phyloP scores from a whole-genome alignment of 495 filamentous ascomycete species.

The Aspergillus ellipticus region DNA sequence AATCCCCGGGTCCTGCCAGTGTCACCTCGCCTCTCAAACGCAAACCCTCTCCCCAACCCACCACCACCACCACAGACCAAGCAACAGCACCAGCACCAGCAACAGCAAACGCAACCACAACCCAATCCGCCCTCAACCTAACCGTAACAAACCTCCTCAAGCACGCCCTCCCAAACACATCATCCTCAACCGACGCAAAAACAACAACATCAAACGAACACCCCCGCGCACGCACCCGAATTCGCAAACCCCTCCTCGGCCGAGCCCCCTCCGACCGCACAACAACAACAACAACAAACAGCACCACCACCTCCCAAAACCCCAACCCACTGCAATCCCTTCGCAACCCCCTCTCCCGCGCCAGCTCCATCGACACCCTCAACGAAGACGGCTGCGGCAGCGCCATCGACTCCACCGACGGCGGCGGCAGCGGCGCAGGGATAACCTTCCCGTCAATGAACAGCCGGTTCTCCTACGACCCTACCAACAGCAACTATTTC shows the following conservation, averaged over 20 bases:
- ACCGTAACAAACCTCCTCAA: slow-evolving; percentile 39
- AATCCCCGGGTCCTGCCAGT: slow-evolving; percentile 5
- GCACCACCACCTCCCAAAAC: slow-evolving; percentile 13
- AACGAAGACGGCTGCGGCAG: slow-evolving; percentile 52
- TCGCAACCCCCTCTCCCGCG: slow-evolving; percentile 33
- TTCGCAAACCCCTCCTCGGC: slow-evolving; percentile 46
- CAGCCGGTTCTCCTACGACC: slow-evolving; percentile 4
- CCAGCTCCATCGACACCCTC: slow-evolving; percentile 53
- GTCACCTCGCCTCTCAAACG: slow-evolving; percentile 14
- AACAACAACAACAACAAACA: slow-evolving; percentile 33
- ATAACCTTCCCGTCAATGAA: slow-evolving; percentile 35
- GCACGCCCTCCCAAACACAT: slow-evolving; percentile 38
- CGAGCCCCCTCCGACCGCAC: slow-evolving; percentile 46
- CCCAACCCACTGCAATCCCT: slow-evolving; percentile 22
- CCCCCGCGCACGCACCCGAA: slow-evolving; percentile 18
- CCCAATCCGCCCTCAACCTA: slow-evolving; percentile 30
- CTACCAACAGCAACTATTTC: slow-evolving; percentile 10
- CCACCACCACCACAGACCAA: slow-evolving; percentile 7
- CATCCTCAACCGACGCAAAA: too few species aligned
- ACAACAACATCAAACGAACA: slow-evolving; percentile 14
- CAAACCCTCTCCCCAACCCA: slow-evolving; percentile 14
- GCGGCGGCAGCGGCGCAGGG: slow-evolving; percentile 23
- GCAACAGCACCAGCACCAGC: slow-evolving; percentile 7
- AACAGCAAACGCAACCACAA: not conserved
- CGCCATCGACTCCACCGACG: slow-evolving; percentile 33